These are phyloP conservation scores for Botrytis medusae DNA, from an alignment of 2,329 filamentous ascomycete species.

Conservation along the genomic window DNA sequence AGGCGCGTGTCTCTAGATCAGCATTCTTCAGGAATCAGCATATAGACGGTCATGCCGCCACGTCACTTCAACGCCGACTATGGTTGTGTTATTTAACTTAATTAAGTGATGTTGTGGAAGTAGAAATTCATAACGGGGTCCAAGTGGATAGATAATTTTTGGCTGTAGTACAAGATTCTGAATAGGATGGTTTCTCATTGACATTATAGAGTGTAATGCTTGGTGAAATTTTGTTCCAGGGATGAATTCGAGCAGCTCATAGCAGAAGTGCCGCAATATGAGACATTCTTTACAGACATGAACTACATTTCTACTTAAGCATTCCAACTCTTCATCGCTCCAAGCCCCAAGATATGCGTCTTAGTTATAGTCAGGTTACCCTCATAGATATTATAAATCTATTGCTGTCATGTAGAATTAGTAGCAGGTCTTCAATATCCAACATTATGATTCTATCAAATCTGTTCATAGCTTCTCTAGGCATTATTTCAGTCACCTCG, in stretches of 20 bases:
- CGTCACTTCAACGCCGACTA: not conserved
- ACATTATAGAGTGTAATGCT: not conserved
- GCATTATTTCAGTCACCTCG: not conserved
- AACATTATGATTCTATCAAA: not conserved
- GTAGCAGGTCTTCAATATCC: not conserved
- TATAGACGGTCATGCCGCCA: not conserved
- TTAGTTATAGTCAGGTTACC: slow-evolving; percentile 1
- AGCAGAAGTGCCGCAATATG: not conserved
- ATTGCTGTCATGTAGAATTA: not conserved
- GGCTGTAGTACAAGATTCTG: not conserved
- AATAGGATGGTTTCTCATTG: not conserved
- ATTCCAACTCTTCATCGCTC: not conserved
- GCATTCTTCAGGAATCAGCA: slow-evolving; percentile 5
- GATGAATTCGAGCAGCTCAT: not conserved
- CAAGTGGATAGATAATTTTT: not conserved
- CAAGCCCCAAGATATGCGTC: not conserved
- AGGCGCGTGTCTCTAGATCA: not conserved
- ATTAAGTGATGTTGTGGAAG: not conserved
- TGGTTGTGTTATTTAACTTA: not conserved
- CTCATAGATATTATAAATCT: not conserved
- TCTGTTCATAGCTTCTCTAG: slow-evolving; percentile 1
- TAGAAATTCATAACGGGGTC: not conserved
- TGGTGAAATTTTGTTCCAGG: not conserved
- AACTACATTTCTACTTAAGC: not conserved
- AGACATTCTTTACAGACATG: slow-evolving; percentile 2